Base-by-base conservation (phyloP, 352 stramenopile genomes). In the Elongisporangium senticosum region DNA sequence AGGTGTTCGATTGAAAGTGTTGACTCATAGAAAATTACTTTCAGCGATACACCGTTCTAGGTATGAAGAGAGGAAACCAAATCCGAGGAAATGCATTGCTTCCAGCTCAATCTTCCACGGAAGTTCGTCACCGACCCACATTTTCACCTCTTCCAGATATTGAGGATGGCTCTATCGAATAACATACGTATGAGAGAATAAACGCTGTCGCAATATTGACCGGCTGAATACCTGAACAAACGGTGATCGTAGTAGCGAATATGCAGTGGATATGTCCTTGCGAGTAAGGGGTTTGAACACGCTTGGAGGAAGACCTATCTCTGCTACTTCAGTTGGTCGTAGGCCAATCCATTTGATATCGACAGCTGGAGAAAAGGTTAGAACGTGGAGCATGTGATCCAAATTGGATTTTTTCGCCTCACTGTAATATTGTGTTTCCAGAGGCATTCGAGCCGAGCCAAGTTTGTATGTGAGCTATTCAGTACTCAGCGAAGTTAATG, bases 261-360 rank as follows among this genome's bases (percentile, higher is more conserved):
- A 61, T 24, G 70, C 74, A 19, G 75, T 71, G 0, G 68, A 63
- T 1, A 79, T 24, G 52, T 95, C 85, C 56, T 83, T 86, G 21
- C 63, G 63, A 24, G 70, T 79, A 7, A 92, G 71, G 2, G 64
- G 50, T 60, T 93, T 91, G 55, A 88, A 73, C 0, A 72, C 83
- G 23, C 65, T 73, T 5, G 33, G 33, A 20, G 83, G 85, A 14
- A 95, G 61, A 14, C 70, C 59, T 1, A 95, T 60, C 5, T 24
- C 11, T 53, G 56, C 51, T n/a, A 86, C 59, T 65, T 97, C 80
- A 15, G 83, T 95, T 14, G 93, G 93, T 23, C 88, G 80, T 43
- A 98, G 68, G 10, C 95, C 95, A 56, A 98, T 69, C 95, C 95
- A 98, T 65, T 91, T 76, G 13, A 98, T 89, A 61, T 87, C 87